Evolutionary conservation across 148 eudicot genomes (phyloP), one percentile per base, ranked within the genome.

Genomic region (Amaranthus palmeri): DNA sequence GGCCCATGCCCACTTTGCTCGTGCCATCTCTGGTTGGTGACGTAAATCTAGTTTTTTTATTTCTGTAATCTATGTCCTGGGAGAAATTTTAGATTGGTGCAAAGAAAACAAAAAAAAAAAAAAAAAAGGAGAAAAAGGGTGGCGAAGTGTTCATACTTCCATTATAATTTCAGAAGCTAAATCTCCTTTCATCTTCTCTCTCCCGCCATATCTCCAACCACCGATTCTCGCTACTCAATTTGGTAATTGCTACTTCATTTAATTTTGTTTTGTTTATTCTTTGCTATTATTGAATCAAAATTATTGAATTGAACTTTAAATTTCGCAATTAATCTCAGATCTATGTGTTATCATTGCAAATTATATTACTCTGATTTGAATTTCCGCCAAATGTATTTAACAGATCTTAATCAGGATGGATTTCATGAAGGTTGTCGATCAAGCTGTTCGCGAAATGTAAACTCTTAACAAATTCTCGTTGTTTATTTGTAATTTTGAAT

Each of bases 351-450:
- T 14, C 11, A 17, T 60, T 45, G 12, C 46, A 53, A 14, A 18
- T 65, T 66, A 43, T 56, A 46, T 65, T 74, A 17, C 57, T n/a
- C 42, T 25, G 55, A 25, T 17, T 74, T 46, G 42, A 64, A 73
- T 81, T 69, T 65, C 10, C 45, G 47, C 45, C 69, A 25, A 25
- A 25, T 58, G 3, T 8, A 25, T 56, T 6, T 40, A 36, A 0
- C n/a, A 47, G 60, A 60, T 73, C 61, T 61, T 52, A 57, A 59
- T 48, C 68, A 8, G 46, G 60, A 93, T 95, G 98, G 98, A 93
- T 89, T 91, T 95, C 81, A 91, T 91, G 93, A 91, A 95, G 90
- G 98, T 91, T 53, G 52, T 95, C 74, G 98, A 95, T 84, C 97
- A 95, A 85, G 86, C 98, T 53, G 97, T 91, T 47, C 91, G 97